Percentiles rank a stretch among this genome's conserved stretches.
Evolutionary conservation across 768 basidiomycete species (phyloP).

Genomic region (Trametes gibbosa): DNA sequence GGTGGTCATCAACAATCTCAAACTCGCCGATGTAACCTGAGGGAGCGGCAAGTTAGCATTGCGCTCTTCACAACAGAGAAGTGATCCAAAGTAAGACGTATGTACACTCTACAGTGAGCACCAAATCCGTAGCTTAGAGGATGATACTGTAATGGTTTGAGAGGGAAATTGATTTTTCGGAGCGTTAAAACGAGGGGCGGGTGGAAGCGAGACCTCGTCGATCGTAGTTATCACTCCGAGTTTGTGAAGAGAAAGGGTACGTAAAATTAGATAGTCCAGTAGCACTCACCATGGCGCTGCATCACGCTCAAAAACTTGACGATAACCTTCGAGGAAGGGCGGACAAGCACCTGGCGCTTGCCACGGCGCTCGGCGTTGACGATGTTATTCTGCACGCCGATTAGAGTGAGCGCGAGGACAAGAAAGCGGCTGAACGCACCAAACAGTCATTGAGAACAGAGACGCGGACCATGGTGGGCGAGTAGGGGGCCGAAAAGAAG

Average conservation of each 20-base stretch:
- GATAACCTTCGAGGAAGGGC: constrained; percentile 96
- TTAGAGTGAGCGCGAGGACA: constrained; percentile 9
- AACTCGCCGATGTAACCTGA: constrained; percentile 98
- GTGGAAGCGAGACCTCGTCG: constrained; percentile 58
- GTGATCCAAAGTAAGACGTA: constrained; percentile 11
- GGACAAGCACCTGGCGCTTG: constrained; percentile 98
- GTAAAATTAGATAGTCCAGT: constrained; percentile 8
- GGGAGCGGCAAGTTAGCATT: background rate
- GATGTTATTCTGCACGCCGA: constrained; percentile 77
- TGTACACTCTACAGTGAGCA: constrained; percentile 61
- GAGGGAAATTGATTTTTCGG: constrained; percentile 64
- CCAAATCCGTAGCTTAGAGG: constrained; percentile 37
- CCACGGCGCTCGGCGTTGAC: constrained; percentile 99
- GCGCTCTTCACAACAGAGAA: background rate
- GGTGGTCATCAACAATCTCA: constrained; percentile 98
- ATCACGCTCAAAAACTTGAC: constrained; percentile 98
- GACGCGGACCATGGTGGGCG: constrained; percentile 76
- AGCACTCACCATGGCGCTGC: constrained; percentile 91
- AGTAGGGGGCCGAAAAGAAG: constrained; percentile 12
- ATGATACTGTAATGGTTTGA: constrained; percentile 57
- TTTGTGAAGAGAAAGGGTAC: background rate
- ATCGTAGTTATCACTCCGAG: constrained; percentile 88
- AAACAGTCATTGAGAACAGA: constrained; percentile 80
- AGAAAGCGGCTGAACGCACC: constrained; percentile 27
- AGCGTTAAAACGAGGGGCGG: constrained; percentile 80